phyloP scores from a whole-genome alignment of 2,329 filamentous ascomycete genomes.

The Chrysosporium queenslandicum region DNA sequence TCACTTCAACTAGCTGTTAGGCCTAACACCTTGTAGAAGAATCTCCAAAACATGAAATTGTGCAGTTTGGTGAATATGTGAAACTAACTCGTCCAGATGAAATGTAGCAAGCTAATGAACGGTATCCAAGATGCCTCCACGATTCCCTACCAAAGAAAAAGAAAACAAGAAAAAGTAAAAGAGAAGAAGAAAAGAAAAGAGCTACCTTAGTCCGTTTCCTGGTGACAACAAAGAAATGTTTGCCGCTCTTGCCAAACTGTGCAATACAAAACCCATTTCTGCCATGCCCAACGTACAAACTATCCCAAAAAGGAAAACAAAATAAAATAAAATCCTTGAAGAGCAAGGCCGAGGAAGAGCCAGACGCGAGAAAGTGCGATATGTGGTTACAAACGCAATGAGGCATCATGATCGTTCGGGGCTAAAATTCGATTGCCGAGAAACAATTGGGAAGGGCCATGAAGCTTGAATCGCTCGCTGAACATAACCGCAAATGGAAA shows the following conservation, averaged over 20 bases:
- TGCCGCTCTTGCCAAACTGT: conserved; percentile 9
- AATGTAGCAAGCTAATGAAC: background rate
- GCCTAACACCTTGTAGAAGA: no score
- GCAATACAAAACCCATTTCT: conserved; percentile 5
- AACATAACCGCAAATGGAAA: background rate
- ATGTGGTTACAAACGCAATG: background rate
- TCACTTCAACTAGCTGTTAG: no score
- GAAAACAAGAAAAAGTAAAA: background rate
- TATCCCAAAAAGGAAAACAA: background rate
- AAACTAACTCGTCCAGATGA: background rate
- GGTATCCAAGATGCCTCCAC: conserved; percentile 5
- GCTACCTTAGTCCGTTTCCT: conserved; percentile 3
- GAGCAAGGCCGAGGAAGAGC: background rate
- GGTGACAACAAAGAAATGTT: conserved; percentile 1
- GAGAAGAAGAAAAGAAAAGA: background rate
- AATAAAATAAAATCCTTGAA: no score
- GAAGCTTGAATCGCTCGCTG: background rate
- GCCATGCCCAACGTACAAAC: conserved; percentile 1
- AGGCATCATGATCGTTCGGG: background rate
- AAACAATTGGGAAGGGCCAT: background rate
- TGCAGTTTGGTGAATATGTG: background rate
- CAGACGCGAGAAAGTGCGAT: background rate
- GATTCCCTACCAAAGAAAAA: background rate
- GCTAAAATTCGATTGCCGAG: background rate
- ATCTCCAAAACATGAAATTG: background rate